phyloP scores from a whole-genome alignment of 345 rosid species.

The Dovyalis caffra region DNA sequence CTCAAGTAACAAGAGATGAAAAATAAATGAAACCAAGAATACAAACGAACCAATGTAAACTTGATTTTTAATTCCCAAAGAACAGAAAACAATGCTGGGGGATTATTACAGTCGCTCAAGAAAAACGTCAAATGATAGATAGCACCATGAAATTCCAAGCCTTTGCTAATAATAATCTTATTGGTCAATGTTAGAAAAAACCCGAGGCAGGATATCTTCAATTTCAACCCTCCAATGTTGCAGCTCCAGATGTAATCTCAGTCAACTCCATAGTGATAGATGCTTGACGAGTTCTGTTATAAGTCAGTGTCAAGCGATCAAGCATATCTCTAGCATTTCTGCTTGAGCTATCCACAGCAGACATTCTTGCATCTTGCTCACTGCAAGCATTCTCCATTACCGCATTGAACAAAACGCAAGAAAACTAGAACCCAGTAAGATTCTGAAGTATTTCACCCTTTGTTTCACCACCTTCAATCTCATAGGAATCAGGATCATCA shows the following conservation, averaged over 20 bases:
- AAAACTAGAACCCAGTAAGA: slow-evolving; percentile 89
- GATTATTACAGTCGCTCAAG: background rate
- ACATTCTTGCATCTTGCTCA: slow-evolving; percentile 34
- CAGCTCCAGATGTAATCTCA: slow-evolving; percentile 96
- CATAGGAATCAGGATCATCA: slow-evolving; percentile 88
- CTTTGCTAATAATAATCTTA: background rate
- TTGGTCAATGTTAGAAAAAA: background rate
- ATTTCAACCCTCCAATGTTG: slow-evolving; percentile 68
- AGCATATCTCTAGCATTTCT: slow-evolving; percentile 99
- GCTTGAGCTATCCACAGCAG: slow-evolving; percentile 96
- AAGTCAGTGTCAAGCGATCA: slow-evolving; percentile 61
- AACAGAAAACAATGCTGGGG: background rate
- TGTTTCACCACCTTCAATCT: slow-evolving; percentile 95
- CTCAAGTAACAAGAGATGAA: background rate
- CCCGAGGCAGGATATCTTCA: background rate
- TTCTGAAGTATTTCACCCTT: slow-evolving; percentile 93
- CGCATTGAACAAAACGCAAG: slow-evolving; percentile 96
- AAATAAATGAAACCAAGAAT: too few species aligned
- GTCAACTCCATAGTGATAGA: slow-evolving; percentile 92
- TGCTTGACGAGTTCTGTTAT: slow-evolving; percentile 94
- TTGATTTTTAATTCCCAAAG: background rate
- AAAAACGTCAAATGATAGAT: background rate
- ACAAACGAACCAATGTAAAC: background rate
- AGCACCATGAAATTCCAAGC: background rate
- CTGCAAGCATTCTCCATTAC: slow-evolving; percentile 68